phyloP scores from a whole-genome alignment of 2,329 filamentous ascomycete genomes.

The Aspergillus sp. region DNA sequence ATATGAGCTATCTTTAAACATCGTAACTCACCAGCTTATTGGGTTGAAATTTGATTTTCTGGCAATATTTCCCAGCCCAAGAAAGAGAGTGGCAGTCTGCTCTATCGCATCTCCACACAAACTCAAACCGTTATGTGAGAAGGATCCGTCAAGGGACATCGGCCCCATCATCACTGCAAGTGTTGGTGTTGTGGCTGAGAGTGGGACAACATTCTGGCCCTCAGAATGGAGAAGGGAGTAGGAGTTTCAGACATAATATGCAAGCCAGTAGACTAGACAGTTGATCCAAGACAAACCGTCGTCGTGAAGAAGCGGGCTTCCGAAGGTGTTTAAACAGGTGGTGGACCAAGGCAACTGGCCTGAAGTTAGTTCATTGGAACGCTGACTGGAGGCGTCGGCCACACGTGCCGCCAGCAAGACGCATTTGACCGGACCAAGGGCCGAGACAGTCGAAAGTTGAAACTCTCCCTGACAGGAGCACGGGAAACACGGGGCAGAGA shows the following conservation, averaged over 20 bases:
- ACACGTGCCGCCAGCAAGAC: constrained; percentile 14
- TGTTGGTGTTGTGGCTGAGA: not conserved
- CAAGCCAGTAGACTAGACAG: not conserved
- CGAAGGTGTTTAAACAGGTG: not conserved
- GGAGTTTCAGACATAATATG: not conserved
- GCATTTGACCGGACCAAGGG: constrained; percentile 6
- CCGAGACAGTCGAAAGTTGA: constrained; percentile 10
- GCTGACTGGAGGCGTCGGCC: constrained; percentile 6
- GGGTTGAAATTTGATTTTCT: not conserved
- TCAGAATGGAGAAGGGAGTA: not conserved
- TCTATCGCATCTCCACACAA: no score
- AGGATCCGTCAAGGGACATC: no score
- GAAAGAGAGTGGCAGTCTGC: no score
- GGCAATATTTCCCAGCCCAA: no score
- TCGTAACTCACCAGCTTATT: not conserved
- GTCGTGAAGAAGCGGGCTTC: not conserved
- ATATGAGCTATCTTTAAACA: not conserved
- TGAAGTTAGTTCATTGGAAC: not conserved
- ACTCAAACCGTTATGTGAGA: no score
- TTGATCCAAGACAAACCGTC: not conserved
- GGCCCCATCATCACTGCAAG: not conserved
- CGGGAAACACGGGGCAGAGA: constrained; percentile 14
- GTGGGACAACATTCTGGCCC: not conserved
- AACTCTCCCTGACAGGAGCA: constrained; percentile 2
- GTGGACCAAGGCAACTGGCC: not conserved